Percentiles rank a stretch among this genome's conserved stretches.
Evolutionary conservation across 805 yeast genomes (phyloP).

Genomic region (Starmerella sp.): DNA sequence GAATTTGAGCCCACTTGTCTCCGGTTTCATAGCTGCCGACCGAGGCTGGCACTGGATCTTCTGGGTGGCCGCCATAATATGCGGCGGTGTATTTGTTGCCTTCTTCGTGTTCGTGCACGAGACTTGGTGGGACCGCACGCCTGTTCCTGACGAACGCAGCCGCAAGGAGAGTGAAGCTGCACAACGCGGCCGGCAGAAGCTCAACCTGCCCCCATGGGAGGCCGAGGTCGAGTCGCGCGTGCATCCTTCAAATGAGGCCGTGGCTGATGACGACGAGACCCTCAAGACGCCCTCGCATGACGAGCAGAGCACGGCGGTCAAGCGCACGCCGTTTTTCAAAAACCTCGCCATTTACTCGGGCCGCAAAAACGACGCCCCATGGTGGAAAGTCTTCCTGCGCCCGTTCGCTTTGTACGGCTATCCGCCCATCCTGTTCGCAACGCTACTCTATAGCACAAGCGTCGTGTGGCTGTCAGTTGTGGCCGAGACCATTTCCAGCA

Average conservation of each 20-base stretch:
- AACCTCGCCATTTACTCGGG: slow-evolving; percentile 40
- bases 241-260: neutral
- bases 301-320: neutral
- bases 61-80: slow-evolving; percentile 46
- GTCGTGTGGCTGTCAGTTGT: slow-evolving; percentile 56
- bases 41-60: slow-evolving; percentile 50
- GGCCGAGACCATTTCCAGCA: slow-evolving; percentile 43
- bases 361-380: slow-evolving; percentile 38
- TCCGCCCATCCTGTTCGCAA: slow-evolving; percentile 42
- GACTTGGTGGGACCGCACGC: slow-evolving; percentile 51
- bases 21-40: slow-evolving; percentile 41
- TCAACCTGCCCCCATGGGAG: slow-evolving; percentile 17
- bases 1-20: slow-evolving; percentile 45
- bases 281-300: neutral
- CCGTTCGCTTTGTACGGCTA: slow-evolving; percentile 42
- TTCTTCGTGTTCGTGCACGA: slow-evolving; percentile 51
- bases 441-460: slow-evolving; percentile 43
- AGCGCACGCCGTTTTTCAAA: slow-evolving; percentile 25
- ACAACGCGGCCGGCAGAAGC: slow-evolving; percentile 27
- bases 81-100: slow-evolving; percentile 37
- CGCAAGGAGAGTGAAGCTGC: slow-evolving; percentile 40
- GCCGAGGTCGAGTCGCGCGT: neutral
- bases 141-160: slow-evolving; percentile 40
- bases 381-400: slow-evolving; percentile 46
- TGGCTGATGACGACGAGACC: neutral